These are phyloP conservation scores for Fomitopsis betulina DNA, from an alignment of 1,284 basidiomycete genomes.

Conservation along the genomic window DNA sequence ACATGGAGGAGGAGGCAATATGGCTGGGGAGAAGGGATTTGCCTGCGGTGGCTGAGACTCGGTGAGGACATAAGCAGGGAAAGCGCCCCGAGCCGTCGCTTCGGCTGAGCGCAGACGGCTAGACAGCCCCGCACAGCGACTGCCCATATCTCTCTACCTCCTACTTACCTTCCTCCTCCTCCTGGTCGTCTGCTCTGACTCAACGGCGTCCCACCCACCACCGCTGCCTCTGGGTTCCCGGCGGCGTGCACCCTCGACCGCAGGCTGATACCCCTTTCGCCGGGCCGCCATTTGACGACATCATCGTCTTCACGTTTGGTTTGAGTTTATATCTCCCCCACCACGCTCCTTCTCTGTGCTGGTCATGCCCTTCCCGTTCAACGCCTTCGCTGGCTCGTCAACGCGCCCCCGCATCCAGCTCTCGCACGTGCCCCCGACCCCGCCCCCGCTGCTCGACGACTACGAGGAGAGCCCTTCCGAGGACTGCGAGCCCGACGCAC, in stretches of 20 bases:
- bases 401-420: conserved; percentile 14
- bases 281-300: not conserved
- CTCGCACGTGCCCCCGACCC: conserved; percentile 11
- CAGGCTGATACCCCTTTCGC: not conserved
- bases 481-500: conserved; percentile 12
- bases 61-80: not conserved
- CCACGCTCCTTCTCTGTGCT: conserved; percentile 8
- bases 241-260: not conserved
- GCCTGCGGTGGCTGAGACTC: not conserved
- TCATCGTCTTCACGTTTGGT: not conserved
- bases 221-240: not conserved
- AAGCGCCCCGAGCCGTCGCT: not conserved
- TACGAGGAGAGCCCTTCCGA: conserved; percentile 12
- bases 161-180: not conserved
- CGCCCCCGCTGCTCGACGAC: conserved; percentile 15
- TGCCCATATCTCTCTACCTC: not conserved
- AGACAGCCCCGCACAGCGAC: not conserved
- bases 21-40: not conserved
- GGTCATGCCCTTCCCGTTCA: conserved; percentile 19
- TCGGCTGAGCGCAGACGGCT: not conserved
- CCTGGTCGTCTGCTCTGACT: not conserved
- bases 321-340: not conserved
- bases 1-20: not conserved
- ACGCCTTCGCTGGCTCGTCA: conserved; percentile 9
- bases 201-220: not conserved